A percentile compares a stretch with the other conserved stretches of the same genome.
phyloP scores from a whole-genome alignment of 2,329 filamentous ascomycete genomes.

The Fusarium sp. region DNA sequence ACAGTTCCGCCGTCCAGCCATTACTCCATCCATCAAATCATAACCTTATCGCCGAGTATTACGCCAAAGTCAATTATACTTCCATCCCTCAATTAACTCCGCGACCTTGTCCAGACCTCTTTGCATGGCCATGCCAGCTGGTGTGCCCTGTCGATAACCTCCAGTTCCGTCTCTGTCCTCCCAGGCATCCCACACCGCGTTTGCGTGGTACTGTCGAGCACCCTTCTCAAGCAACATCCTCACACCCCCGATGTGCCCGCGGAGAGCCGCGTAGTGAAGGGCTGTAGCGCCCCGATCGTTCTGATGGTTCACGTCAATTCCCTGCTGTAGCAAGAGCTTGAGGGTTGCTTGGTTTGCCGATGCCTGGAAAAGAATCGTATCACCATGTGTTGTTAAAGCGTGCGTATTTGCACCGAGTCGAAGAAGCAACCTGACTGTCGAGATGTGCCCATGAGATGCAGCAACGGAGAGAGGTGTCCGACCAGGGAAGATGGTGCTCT shows the following conservation, averaged over 20 bases:
- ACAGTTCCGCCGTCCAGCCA: constrained; percentile 20
- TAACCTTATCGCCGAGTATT: constrained; percentile 12
- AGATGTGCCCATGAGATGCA: constrained; percentile 42
- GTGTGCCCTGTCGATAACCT: constrained; percentile 43
- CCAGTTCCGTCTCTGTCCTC: constrained; percentile 41
- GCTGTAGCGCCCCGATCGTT: constrained; percentile 45
- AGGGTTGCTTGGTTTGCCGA: constrained; percentile 42
- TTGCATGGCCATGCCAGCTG: constrained; percentile 44
- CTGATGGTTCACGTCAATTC: constrained; percentile 42
- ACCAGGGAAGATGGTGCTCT: constrained; percentile 44
- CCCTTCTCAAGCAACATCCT: constrained; percentile 40
- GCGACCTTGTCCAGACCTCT: constrained; percentile 42
- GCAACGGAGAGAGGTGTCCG: constrained; percentile 42
- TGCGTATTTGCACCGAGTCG: constrained; percentile 40
- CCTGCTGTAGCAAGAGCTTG: constrained; percentile 40
- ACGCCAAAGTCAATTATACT: constrained; percentile 34
- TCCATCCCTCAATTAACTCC: constrained; percentile 44
- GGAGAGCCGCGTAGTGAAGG: constrained; percentile 43
- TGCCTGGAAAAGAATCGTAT: constrained; percentile 43
- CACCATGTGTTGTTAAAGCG: constrained; percentile 41
- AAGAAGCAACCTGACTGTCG: constrained; percentile 42
- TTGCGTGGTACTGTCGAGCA: constrained; percentile 42
- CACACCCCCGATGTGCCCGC: constrained; percentile 40
- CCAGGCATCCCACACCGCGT: constrained; percentile 44
- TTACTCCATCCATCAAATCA: constrained; percentile 15